Conservation (phyloP, 306 rosid species). For the Datisca glomerata region DNA sequence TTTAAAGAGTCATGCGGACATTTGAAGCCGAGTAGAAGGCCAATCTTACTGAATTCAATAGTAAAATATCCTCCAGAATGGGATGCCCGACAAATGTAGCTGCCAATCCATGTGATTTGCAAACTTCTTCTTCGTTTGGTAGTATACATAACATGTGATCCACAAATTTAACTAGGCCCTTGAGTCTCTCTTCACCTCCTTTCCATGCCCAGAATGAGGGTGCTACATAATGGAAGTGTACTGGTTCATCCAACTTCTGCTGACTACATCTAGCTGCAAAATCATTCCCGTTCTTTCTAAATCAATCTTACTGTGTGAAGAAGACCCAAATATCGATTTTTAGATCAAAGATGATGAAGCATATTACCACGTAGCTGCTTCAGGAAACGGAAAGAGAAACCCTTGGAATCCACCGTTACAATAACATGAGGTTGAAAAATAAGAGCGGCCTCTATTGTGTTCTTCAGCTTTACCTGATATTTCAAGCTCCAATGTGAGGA, state of each 20-base stretch:
- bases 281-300: constrained; percentile 31
- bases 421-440: constrained; percentile 74
- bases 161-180: constrained; percentile 62
- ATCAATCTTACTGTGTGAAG: constrained; percentile 19
- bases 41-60: constrained; percentile 39
- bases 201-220: constrained; percentile 99
- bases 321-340: constrained; percentile 8
- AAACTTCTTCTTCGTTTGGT: constrained; percentile 76
- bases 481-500: constrained; percentile 7
- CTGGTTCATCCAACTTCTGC: constrained; percentile 31
- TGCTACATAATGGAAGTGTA: constrained; percentile 80
- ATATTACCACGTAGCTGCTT: constrained; percentile 72
- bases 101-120: constrained; percentile 62
- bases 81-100: constrained; percentile 96
- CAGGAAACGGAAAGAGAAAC: constrained; percentile 77
- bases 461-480: constrained; percentile 56
- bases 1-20: background rate
- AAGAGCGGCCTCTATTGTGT: constrained; percentile 62
- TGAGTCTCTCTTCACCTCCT: constrained; percentile 83
- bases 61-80: constrained; percentile 54
- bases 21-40: background rate
- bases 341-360: constrained; percentile 12
- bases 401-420: constrained; percentile 74
- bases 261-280: constrained; percentile 64
- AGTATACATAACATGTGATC: constrained; percentile 83